A percentile compares a stretch with the other conserved stretches of the same genome.
Conservation (phyloP, 2,329 filamentous ascomycete genomes). For the Xylariaceae sp. region DNA sequence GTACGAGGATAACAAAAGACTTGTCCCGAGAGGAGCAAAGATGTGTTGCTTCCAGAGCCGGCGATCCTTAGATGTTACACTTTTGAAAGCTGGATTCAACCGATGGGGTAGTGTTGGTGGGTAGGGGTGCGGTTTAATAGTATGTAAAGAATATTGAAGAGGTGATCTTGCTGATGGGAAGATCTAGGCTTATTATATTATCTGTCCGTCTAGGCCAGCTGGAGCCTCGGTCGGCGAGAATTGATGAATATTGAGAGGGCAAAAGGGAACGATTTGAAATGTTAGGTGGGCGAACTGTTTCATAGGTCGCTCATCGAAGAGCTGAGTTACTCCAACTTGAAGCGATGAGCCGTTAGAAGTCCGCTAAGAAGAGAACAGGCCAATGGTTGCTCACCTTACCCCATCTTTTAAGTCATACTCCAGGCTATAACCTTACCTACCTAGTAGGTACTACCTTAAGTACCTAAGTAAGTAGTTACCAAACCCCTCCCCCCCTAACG, state of each 20-base stretch:
- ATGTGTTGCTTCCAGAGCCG: no score
- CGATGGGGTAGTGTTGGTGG: no score
- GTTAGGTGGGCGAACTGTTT: slow-evolving; percentile 10
- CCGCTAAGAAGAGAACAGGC: background rate
- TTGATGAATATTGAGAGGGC: background rate
- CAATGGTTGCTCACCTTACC: background rate
- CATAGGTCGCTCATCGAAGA: background rate
- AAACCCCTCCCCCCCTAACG: background rate
- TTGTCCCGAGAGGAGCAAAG: no score
- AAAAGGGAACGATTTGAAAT: slow-evolving; percentile 12
- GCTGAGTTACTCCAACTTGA: background rate
- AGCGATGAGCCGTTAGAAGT: background rate
- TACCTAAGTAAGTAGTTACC: no score
- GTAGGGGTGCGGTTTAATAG: no score
- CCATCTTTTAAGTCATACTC: background rate
- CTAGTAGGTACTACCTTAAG: no score
- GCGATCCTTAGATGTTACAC: no score
- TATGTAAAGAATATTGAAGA: no score
- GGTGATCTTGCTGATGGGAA: no score
- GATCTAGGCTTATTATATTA: no score
- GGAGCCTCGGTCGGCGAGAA: background rate
- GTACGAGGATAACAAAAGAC: no score
- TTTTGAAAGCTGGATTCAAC: no score
- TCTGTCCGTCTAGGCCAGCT: background rate
- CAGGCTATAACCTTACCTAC: background rate